Evolutionary conservation across 2,329 filamentous ascomycete species (phyloP).

Genomic region (Lecanicillium sp.): DNA sequence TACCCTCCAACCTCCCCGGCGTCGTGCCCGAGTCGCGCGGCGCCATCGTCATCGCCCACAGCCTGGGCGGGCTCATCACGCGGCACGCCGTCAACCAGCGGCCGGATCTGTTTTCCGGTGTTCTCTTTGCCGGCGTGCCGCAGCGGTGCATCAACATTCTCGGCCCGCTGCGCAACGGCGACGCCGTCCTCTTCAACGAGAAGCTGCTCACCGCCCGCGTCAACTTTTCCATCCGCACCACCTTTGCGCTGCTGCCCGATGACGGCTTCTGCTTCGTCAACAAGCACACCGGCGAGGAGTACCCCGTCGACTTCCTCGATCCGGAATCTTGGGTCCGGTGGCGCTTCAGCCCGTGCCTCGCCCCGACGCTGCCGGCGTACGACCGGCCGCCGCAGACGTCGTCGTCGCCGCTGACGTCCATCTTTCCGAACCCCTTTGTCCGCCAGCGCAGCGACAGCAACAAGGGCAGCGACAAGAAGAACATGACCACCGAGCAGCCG

Average conservation of each 20-base stretch:
- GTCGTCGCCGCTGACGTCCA: conserved; percentile 40
- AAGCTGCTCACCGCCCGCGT: conserved; percentile 87
- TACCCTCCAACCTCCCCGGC: conserved; percentile 65
- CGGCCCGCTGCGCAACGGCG: conserved; percentile 83
- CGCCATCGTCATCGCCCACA: conserved; percentile 78
- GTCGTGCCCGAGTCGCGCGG: conserved; percentile 50
- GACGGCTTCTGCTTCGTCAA: conserved; percentile 85
- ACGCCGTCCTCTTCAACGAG: conserved; percentile 82
- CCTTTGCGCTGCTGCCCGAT: conserved; percentile 76
- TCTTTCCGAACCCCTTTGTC: conserved; percentile 34
- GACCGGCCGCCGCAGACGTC: conserved; percentile 28
- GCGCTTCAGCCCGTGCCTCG: conserved; percentile 69
- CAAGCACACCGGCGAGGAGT: conserved; percentile 70
- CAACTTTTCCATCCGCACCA: conserved; percentile 85
- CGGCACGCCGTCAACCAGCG: conserved; percentile 79
- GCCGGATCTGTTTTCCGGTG: conserved; percentile 78
- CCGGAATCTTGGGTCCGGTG: conserved; percentile 72
- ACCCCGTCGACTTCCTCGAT: conserved; percentile 78
- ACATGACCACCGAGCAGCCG: conserved; percentile 15
- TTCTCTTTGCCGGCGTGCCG: conserved; percentile 78
- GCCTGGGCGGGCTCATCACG: conserved; percentile 78
- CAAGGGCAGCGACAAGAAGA: conserved; percentile 37
- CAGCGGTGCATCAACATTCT: conserved; percentile 87
- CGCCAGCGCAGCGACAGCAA: conserved; percentile 37
- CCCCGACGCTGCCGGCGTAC: conserved; percentile 54